Evolutionary conservation across 768 basidiomycete genomes (phyloP), one percentile per base, ranked within the genome.

Genomic region (Gyrodon lividus): DNA sequence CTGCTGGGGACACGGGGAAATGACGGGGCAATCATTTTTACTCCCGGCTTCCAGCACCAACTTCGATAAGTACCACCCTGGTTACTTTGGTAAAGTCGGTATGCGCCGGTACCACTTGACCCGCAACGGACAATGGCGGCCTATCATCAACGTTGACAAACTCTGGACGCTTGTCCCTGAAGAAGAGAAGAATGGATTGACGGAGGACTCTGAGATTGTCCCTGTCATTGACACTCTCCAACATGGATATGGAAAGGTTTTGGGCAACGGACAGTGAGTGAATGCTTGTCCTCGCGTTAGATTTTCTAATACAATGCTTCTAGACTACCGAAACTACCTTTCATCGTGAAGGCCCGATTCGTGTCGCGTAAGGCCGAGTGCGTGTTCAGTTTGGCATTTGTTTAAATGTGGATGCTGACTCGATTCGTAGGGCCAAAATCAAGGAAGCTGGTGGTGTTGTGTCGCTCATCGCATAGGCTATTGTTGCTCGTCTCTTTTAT

Each of bases 51-150:
- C 17, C 57, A 92, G 94, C 55, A 95, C 89, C 69, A 97, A 98
- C 80, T 91, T 96, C 69, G 94, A 96, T 76, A 96, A 96, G 78
- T 98, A 93, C 88, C 95, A 98, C 77, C 94, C 94, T 73, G 95
- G 95, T 90, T 98, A 98, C 92, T 98, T 96, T 73, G 95, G 95
- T 81, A 98, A 98, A 78, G 92, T 96, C 72, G 97, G 97, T 92
- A 99, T 99, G 96, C 86, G 97, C 70, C 87, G 87, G 74, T 99
- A 89, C 90, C 97, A 99, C 73, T 75, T 93, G 57, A 93, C 90
- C 50, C 87, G 86, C 74, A 97, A 97, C 74, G 73, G 80, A 61
- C 79, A 84, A 74, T 97, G 92, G 94, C 83, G 88, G 57, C 94
- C 96, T 17, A 89, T 87, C 70, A 91, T 99, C 87, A 99, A 99